A percentile compares a stretch with the other conserved stretches of the same genome.
Evolutionary conservation across 768 basidiomycete species (phyloP).

Genomic region (Leccinum truebloodii): DNA sequence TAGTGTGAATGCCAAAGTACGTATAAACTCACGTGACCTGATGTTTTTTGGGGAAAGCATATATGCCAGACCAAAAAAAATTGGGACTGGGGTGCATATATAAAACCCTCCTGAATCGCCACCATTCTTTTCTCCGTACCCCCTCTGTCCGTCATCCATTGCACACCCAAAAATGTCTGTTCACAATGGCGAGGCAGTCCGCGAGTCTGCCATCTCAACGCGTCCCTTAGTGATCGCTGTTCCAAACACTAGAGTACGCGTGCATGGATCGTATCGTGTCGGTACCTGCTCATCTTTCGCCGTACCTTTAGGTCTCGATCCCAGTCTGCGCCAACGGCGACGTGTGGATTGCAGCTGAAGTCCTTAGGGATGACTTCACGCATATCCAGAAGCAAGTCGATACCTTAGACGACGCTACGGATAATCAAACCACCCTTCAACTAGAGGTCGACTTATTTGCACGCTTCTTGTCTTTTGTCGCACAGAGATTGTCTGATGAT

Average conservation of each 20-base stretch:
- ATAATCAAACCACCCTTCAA: slow-evolving; percentile 57
- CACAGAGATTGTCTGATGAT: slow-evolving; percentile 59
- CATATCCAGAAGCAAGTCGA: slow-evolving; percentile 62
- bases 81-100: slow-evolving; percentile 35
- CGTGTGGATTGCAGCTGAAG: slow-evolving; percentile 92
- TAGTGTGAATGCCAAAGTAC: slow-evolving; percentile 6
- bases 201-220: slow-evolving; percentile 33
- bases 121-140: slow-evolving; percentile 10
- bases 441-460: slow-evolving; percentile 78
- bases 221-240: slow-evolving; percentile 38
- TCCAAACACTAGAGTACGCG: slow-evolving; percentile 37
- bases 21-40: slow-evolving; percentile 31
- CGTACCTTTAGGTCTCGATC: slow-evolving; percentile 64
- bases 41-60: slow-evolving; percentile 32
- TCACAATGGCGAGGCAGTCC: slow-evolving; percentile 32
- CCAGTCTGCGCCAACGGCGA: slow-evolving; percentile 80
- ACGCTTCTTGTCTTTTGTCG: slow-evolving; percentile 78
- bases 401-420: slow-evolving; percentile 51
- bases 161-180: slow-evolving; percentile 33
- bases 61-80: slow-evolving; percentile 27
- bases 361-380: slow-evolving; percentile 85
- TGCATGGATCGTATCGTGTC: slow-evolving; percentile 9
- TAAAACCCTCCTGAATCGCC: slow-evolving; percentile 17
- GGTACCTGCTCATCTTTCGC: slow-evolving; percentile 4
- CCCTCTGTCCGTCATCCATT: slow-evolving; percentile 8